phyloP scores from a whole-genome alignment of 345 rosid species.

The Salix brachista region DNA sequence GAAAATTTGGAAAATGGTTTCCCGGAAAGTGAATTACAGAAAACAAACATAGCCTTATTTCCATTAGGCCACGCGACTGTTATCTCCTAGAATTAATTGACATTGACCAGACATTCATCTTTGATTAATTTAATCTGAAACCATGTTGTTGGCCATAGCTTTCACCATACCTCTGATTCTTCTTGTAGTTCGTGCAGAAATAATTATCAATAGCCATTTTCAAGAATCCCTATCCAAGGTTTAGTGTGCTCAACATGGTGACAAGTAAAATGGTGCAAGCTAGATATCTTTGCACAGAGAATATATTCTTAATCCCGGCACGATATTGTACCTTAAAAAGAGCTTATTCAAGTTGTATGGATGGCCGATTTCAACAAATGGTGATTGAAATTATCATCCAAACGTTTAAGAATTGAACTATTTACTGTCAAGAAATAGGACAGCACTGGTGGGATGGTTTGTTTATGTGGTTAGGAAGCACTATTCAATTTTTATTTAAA shows the following conservation, averaged over 20 bases:
- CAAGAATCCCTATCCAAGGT: constrained; percentile 17
- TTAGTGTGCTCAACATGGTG: background rate
- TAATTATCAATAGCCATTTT: background rate
- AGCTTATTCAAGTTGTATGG: background rate
- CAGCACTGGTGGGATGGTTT: too few relatives aligned
- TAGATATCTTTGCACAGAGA: background rate
- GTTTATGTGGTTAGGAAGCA: too few relatives aligned
- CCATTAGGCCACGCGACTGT: background rate
- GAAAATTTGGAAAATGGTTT: too few relatives aligned
- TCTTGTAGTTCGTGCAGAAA: background rate
- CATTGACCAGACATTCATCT: background rate
- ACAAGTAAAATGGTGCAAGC: background rate
- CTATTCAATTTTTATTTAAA: too few relatives aligned
- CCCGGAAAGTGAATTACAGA: too few relatives aligned
- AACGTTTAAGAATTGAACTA: background rate
- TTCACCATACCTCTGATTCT: background rate
- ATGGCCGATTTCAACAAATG: background rate
- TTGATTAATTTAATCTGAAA: background rate
- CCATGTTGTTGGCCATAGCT: background rate
- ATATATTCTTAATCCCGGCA: constrained; percentile 8
- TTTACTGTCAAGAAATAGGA: background rate
- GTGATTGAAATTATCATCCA: background rate
- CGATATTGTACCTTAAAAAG: background rate
- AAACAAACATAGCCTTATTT: too few relatives aligned
- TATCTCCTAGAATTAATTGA: background rate